Evolutionary conservation across 164 flowering plant species (phyloP).

Genomic region (Vitis rupestris): DNA sequence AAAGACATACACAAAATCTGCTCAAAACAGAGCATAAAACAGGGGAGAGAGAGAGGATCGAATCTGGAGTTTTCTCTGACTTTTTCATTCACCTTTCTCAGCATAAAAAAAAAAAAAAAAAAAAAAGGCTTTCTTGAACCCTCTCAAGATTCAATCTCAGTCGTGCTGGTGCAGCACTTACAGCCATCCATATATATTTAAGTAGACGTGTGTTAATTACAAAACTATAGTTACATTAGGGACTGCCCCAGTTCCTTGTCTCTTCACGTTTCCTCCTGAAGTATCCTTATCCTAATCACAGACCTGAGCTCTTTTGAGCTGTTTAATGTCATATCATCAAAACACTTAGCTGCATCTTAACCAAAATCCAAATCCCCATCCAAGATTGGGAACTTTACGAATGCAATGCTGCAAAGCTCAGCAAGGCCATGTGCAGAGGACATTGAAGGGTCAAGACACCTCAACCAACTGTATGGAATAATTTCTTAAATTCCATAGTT

Average conservation of each 20-base stretch:
- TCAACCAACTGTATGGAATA: slow-evolving; percentile 59
- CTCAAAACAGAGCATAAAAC: no score
- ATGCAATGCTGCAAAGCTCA: slow-evolving; percentile 88
- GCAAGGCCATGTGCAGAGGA: slow-evolving; percentile 81
- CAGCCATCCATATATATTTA: no score
- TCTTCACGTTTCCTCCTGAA: slow-evolving; percentile 88
- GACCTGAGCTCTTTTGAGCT: slow-evolving; percentile 67
- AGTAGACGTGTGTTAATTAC: no score
- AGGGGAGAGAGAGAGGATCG: no score
- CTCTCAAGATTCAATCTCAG: no score
- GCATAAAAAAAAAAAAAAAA: no score
- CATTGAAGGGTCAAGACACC: slow-evolving; percentile 77
- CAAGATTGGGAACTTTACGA: slow-evolving; percentile 69
- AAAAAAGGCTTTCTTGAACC: no score
- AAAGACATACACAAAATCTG: no score
- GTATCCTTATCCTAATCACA: slow-evolving; percentile 72
- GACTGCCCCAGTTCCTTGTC: slow-evolving; percentile 91
- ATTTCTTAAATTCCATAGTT: slow-evolving; percentile 95
- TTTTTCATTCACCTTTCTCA: no score
- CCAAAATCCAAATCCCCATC: slow-evolving; percentile 93
- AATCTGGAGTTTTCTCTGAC: no score
- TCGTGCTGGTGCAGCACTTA: no score
- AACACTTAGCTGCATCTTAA: slow-evolving; percentile 75
- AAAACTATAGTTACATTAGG: slow-evolving; percentile 42
- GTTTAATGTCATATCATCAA: slow-evolving; percentile 53